Conservation (phyloP, 2,329 filamentous ascomycete genomes). For the Talaromyces marneffei region DNA sequence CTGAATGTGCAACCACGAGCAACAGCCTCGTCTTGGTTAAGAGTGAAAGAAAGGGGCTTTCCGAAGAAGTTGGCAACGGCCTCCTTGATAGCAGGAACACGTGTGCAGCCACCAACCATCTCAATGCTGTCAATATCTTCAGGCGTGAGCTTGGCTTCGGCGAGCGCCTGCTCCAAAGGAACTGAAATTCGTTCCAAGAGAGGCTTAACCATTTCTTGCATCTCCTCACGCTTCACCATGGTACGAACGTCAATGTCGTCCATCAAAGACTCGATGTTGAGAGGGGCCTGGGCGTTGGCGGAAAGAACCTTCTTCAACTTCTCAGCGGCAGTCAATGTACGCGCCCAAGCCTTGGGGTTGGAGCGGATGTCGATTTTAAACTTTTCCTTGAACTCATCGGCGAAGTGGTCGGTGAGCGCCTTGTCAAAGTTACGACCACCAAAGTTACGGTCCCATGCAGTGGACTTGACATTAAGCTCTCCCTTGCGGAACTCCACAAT, state of each 20-base stretch:
- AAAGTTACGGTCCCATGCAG: slow-evolving; percentile 90
- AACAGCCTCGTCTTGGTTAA: slow-evolving; percentile 97
- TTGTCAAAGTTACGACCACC: slow-evolving; percentile 97
- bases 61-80: slow-evolving; percentile 84
- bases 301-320: slow-evolving; percentile 98
- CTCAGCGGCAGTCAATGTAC: slow-evolving; percentile 82
- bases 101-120: slow-evolving; percentile 89
- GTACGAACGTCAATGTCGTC: slow-evolving; percentile 88
- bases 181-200: slow-evolving; percentile 65
- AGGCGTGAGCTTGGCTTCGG: slow-evolving; percentile 82
- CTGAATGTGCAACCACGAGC: slow-evolving; percentile 94
- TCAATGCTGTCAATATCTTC: slow-evolving; percentile 93
- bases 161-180: slow-evolving; percentile 83
- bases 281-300: slow-evolving; percentile 82
- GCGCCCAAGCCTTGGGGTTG: slow-evolving; percentile 82
- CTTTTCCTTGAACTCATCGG: slow-evolving; percentile 92
- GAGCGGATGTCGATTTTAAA: slow-evolving; percentile 93
- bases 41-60: slow-evolving; percentile 88
- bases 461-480: slow-evolving; percentile 88
- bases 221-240: slow-evolving; percentile 88
- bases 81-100: slow-evolving; percentile 89
- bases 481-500: slow-evolving; percentile 97
- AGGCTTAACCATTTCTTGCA: slow-evolving; percentile 84
- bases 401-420: slow-evolving; percentile 89
- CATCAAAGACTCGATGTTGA: slow-evolving; percentile 98